Percentiles rank a stretch among this genome's conserved stretches.
phyloP scores from a whole-genome alignment of 331 rosid species.

The Quercus tomentella region DNA sequence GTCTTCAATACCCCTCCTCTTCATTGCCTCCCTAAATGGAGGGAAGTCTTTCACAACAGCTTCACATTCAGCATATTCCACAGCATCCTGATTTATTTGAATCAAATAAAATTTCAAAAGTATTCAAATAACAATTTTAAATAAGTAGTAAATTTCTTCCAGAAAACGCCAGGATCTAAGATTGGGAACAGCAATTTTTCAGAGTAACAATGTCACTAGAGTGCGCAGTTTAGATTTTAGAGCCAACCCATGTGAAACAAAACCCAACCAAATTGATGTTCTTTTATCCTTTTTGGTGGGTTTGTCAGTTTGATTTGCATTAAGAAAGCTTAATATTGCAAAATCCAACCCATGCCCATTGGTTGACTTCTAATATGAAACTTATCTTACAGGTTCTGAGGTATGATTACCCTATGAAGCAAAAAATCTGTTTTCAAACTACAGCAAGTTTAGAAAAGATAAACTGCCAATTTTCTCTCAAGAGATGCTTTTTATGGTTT shows the following conservation, averaged over 20 bases:
- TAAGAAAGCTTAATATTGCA: background rate
- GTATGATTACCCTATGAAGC: background rate
- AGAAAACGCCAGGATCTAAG: background rate
- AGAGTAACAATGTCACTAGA: background rate
- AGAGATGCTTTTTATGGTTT: background rate
- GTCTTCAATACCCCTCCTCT: conserved; percentile 94
- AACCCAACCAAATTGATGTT: background rate
- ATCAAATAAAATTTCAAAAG: background rate
- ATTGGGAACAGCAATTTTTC: background rate
- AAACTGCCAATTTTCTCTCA: background rate
- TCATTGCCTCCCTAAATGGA: conserved; percentile 97
- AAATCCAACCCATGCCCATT: background rate
- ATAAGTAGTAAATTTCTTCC: background rate
- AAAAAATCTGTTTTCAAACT: background rate
- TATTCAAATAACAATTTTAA: background rate
- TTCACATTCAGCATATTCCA: conserved; percentile 96
- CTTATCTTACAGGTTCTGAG: background rate
- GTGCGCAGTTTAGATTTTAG: background rate
- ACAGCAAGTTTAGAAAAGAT: background rate
- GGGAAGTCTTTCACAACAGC: conserved; percentile 86
- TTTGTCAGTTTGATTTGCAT: background rate
- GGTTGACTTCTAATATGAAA: background rate
- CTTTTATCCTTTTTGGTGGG: background rate
- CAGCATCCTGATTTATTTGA: conserved; percentile 67
- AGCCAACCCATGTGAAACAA: background rate